Evolutionary conservation across 108 stramenopile species (phyloP).

Genomic region (Cylindrotheca fusiformis): DNA sequence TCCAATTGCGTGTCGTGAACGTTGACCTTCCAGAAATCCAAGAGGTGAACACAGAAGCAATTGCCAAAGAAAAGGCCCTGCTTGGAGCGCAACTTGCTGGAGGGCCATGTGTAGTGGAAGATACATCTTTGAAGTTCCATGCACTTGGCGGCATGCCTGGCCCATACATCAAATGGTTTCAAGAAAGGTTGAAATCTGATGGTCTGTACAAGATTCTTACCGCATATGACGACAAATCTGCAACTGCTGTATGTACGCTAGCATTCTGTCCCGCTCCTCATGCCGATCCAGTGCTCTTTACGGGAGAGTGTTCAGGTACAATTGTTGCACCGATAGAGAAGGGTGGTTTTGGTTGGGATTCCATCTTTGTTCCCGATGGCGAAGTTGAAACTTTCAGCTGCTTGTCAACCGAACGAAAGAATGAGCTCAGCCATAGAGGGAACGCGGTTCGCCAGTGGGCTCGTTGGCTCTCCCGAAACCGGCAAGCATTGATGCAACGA

Average conservation of each 20-base stretch:
- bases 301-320: slow-evolving; percentile 73
- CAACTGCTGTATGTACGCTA: slow-evolving; percentile 95
- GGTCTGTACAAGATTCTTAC: slow-evolving; percentile 89
- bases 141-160: slow-evolving; percentile 98
- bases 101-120: slow-evolving; percentile 94
- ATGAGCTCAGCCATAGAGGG: slow-evolving; percentile 88
- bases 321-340: slow-evolving; percentile 89
- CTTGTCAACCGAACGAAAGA: slow-evolving; percentile 91
- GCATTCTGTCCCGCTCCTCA: slow-evolving; percentile 96
- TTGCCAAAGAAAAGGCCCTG: slow-evolving; percentile 88
- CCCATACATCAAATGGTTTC: slow-evolving; percentile 99
- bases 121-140: slow-evolving; percentile 94
- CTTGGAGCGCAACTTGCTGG: slow-evolving; percentile 80
- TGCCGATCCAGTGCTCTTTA: slow-evolving; percentile 91
- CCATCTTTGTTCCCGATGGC: slow-evolving; percentile 94
- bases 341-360: slow-evolving; percentile 98
- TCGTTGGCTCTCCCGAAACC: slow-evolving; percentile 40
- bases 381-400: slow-evolving; percentile 78
- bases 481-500: slow-evolving; percentile 72
- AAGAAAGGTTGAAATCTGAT: slow-evolving; percentile 73
- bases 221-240: slow-evolving; percentile 94
- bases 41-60: slow-evolving; percentile 81
- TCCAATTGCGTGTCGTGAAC: slow-evolving; percentile 67
- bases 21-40: slow-evolving; percentile 91
- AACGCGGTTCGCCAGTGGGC: slow-evolving; percentile 86